phyloP scores from a whole-genome alignment of 2,329 filamentous ascomycete species.

The Epichloe uncinata region DNA sequence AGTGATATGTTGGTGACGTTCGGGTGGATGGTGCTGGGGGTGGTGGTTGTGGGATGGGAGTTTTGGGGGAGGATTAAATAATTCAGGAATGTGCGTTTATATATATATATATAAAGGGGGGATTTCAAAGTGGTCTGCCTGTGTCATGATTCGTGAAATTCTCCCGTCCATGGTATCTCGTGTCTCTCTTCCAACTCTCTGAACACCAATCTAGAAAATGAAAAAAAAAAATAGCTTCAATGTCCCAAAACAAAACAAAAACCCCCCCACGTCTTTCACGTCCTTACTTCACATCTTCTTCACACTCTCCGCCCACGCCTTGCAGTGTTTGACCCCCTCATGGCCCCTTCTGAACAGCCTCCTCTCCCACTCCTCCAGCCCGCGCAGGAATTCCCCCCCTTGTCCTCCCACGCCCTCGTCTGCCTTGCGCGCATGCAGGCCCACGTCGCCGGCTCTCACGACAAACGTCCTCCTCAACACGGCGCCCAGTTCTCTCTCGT shows the following conservation, averaged over 20 bases:
- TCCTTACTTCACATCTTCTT: constrained; percentile 18
- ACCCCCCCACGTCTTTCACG: too few relatives aligned
- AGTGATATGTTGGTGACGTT: constrained; percentile 18
- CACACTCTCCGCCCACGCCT: constrained; percentile 55
- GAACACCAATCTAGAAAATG: too few relatives aligned
- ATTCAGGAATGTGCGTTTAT: too few relatives aligned
- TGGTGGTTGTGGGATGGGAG: constrained; percentile 5
- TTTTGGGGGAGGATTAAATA: neutral
- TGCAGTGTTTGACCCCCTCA: constrained; percentile 56
- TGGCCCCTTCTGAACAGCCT: constrained; percentile 60
- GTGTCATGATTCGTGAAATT: too few relatives aligned
- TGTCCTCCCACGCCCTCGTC: constrained; percentile 46
- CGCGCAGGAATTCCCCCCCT: constrained; percentile 68
- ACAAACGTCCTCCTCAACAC: constrained; percentile 71
- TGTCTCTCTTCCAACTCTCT: too few relatives aligned
- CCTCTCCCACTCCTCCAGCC: constrained; percentile 82
- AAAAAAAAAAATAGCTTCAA: too few relatives aligned
- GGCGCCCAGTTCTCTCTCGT: constrained; percentile 64
- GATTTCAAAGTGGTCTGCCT: too few relatives aligned
- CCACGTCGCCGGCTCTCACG: constrained; percentile 65
- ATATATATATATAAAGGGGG: too few relatives aligned
- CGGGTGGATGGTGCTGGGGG: constrained; percentile 15
- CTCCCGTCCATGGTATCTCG: too few relatives aligned
- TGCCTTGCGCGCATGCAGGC: constrained; percentile 78
- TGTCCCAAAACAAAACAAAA: too few relatives aligned